Evolutionary conservation across 257 asterid species (phyloP).

Genomic region (Scutellaria minor): DNA sequence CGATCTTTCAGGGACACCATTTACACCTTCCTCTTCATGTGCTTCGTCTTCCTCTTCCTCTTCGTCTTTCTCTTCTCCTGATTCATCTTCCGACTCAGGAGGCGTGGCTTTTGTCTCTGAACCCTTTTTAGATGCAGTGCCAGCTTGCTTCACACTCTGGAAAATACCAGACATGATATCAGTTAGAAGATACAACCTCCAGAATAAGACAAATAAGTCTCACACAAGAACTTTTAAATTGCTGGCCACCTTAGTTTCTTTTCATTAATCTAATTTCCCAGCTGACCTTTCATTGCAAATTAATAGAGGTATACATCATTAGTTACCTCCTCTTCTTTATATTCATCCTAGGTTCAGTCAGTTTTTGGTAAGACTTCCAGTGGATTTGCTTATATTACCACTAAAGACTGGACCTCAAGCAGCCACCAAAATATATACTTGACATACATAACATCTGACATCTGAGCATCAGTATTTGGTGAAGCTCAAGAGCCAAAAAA

Average conservation of each 20-base stretch:
- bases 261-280: conserved; percentile 9
- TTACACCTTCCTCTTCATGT: conserved; percentile 51
- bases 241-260: not conserved
- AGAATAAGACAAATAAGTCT: not conserved
- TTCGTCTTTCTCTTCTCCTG: conserved; percentile 46
- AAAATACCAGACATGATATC: conserved; percentile 25
- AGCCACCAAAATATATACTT: not conserved
- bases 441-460: conserved; percentile 15
- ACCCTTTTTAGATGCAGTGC: conserved; percentile 50
- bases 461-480: not conserved
- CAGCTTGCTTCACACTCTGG: conserved; percentile 61
- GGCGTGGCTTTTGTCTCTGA: conserved; percentile 46
- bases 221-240: not conserved
- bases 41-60: conserved; percentile 8
- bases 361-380: conserved; percentile 32
- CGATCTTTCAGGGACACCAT: conserved; percentile 60
- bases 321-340: conserved; percentile 39
- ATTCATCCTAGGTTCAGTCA: not conserved
- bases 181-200: not conserved
- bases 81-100: conserved; percentile 67
- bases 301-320: conserved; percentile 31
- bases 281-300: not conserved
- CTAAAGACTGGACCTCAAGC: conserved; percentile 10
- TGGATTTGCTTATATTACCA: not conserved
- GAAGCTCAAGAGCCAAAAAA: not conserved